Percentiles rank a stretch among this genome's conserved stretches.
Conservation (phyloP, 805 yeast species). For the Ascoidea tarda region DNA sequence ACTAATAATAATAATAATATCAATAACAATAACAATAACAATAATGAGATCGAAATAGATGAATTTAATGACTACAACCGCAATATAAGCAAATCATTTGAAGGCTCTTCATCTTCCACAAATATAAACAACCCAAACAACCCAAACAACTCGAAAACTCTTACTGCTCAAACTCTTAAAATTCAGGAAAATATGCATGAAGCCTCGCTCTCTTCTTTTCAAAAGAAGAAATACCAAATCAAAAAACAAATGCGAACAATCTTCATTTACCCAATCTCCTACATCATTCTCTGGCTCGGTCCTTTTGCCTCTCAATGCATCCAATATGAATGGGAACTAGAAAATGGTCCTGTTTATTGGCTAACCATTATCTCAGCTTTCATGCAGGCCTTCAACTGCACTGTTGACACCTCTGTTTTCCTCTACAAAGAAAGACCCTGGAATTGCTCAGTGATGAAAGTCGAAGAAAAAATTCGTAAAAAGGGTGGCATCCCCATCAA, state of each 20-base stretch:
- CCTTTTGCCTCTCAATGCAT: slow-evolving; percentile 60
- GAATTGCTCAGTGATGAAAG: slow-evolving; percentile 26
- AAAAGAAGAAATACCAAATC: slow-evolving; percentile 48
- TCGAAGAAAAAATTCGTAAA: slow-evolving; percentile 1
- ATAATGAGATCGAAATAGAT: background rate
- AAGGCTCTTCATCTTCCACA: background rate
- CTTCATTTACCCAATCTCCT: slow-evolving; percentile 75
- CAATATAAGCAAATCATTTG: background rate
- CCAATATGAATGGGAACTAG: slow-evolving; percentile 31
- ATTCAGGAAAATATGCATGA: slow-evolving; percentile 31
- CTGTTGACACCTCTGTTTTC: slow-evolving; percentile 65
- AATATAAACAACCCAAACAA: background rate
- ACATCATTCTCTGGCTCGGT: slow-evolving; percentile 67
- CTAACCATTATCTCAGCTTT: slow-evolving; percentile 54
- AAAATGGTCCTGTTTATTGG: slow-evolving; percentile 44
- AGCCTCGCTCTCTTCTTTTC: slow-evolving; percentile 46
- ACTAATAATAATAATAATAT: background rate
- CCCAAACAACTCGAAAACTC: slow-evolving; percentile 7
- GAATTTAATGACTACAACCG: background rate
- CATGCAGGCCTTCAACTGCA: slow-evolving; percentile 70
- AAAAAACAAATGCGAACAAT: slow-evolving; percentile 68
- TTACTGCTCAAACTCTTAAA: slow-evolving; percentile 10
- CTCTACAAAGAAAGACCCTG: slow-evolving; percentile 71
- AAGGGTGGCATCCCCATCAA: slow-evolving; percentile 1
- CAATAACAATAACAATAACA: background rate